Evolutionary conservation across 805 yeast species (phyloP).

Genomic region (Candida lessepsii): DNA sequence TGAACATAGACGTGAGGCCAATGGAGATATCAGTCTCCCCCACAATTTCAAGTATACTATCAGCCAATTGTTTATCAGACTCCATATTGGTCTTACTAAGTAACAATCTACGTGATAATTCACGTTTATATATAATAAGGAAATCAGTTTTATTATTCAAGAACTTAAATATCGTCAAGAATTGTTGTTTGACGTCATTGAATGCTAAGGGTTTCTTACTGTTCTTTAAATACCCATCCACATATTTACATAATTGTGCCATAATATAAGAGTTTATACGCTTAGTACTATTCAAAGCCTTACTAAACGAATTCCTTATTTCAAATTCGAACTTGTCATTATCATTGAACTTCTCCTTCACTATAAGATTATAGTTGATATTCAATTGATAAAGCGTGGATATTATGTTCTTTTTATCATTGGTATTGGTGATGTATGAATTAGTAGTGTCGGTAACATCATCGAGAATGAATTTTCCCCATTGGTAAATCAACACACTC

Average conservation of each 20-base stretch:
- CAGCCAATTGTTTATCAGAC: constrained; percentile 22
- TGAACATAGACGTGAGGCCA: constrained; percentile 31
- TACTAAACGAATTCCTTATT: constrained; percentile 27
- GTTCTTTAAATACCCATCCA: constrained; percentile 29
- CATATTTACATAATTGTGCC: constrained; percentile 27
- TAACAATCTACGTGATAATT: constrained; percentile 38
- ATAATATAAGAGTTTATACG: constrained; percentile 19
- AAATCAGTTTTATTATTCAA: constrained; percentile 35
- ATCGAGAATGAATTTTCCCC: constrained; percentile 22
- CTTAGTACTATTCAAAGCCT: constrained; percentile 17
- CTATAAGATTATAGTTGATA: constrained; percentile 2
- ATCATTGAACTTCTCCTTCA: constrained; percentile 12
- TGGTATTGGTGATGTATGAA: background rate
- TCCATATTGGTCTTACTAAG: constrained; percentile 22
- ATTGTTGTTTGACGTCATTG: constrained; percentile 19
- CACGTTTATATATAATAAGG: constrained; percentile 28
- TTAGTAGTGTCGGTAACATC: constrained; percentile 2
- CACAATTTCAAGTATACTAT: constrained; percentile 23
- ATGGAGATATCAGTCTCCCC: constrained; percentile 30
- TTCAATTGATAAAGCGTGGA: constrained; percentile 4
- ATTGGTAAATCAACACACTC: constrained; percentile 21
- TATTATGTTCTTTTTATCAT: constrained; percentile 1
- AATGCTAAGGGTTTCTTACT: constrained; percentile 8
- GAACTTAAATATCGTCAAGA: constrained; percentile 29
- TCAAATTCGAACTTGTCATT: constrained; percentile 29